Evolutionary conservation across 257 asterid species (phyloP), one percentile per base, ranked within the genome.

Genomic region (Ligustrum vulgare): DNA sequence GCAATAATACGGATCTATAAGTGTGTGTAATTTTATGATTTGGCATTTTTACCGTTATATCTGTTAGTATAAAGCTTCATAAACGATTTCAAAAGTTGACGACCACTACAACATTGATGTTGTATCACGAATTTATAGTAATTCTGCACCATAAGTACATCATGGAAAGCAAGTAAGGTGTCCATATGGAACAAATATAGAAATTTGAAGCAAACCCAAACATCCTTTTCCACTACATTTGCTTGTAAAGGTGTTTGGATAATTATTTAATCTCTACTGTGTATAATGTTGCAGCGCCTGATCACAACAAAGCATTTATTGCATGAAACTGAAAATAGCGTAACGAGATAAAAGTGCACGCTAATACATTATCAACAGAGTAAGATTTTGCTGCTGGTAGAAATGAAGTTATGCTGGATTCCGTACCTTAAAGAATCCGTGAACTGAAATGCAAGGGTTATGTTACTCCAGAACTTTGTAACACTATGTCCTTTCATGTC

Each of bases 351-450:
- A 28, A 28, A 28, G 31, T 28, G 31, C 31, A 28, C 31, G 31
- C 31, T 28, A 28, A 37, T 0, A 60, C 13, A 25, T 20, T 25
- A 33, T n/a, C 33, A 43, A 18, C n/a, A 37, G 36, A 62, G 9
- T 32, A 35, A 34, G 51, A 10, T 43, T 43, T 43, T 43, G 4
- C 51, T 43, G 51, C 16, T 43, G 15, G 51, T 43, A 43, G 51
- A 1, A 43, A 10, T 74, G 62, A 69, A 71, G 60, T 56, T 41
- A 70, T 31, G 54, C 2, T 18, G 33, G 25, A 45, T 22, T 31
- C 32, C 39, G 66, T 76, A 78, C 83, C 83, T 78, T 73, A 35
- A 31, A 16, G 66, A 72, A 70, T 58, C 49, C 33, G 60, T 28
- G 75, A 69, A 72, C 62, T 69, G 69, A 66, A 33, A 49, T 43